These are phyloP conservation scores for Pyrus pyrifolia DNA, from an alignment of 306 rosid genomes.

Conservation along the genomic window DNA sequence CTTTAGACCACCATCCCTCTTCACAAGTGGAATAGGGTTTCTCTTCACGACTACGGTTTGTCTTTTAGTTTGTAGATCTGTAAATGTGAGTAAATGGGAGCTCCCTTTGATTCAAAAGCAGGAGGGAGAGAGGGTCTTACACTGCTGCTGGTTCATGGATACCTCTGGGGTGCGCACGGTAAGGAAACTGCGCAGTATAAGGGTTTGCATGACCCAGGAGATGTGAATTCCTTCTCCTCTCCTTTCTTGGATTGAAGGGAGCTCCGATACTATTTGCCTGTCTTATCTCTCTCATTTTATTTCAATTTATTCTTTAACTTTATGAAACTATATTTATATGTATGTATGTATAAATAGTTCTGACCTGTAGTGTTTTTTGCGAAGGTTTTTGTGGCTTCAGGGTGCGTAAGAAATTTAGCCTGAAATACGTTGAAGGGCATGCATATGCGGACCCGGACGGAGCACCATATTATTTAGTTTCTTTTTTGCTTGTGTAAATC, in stretches of 20 bases:
- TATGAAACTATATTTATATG: background rate
- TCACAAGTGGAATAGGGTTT: background rate
- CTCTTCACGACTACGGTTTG: background rate
- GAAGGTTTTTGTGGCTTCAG: background rate
- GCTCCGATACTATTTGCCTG: constrained; percentile 8
- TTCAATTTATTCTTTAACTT: background rate
- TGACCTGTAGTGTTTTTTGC: background rate
- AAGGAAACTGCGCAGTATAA: constrained; percentile 11
- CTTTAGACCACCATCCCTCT: background rate
- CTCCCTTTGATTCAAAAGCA: constrained; percentile 29
- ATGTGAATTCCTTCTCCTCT: constrained; percentile 24
- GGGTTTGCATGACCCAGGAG: constrained; percentile 44
- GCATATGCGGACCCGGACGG: background rate
- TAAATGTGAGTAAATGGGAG: constrained; percentile 8
- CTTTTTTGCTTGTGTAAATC: background rate
- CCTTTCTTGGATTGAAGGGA: constrained; percentile 45
- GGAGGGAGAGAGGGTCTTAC: constrained; percentile 15
- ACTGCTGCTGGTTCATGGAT: constrained; percentile 36
- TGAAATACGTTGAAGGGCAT: background rate
- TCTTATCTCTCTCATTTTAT: background rate
- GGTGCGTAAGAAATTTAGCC: background rate
- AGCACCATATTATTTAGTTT: background rate
- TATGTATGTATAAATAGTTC: background rate
- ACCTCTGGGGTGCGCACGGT: constrained; percentile 28
- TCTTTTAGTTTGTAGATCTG: background rate